These are phyloP conservation scores for Cucurbita argyrosperma DNA, from an alignment of 306 rosid genomes.

Conservation along the genomic window DNA sequence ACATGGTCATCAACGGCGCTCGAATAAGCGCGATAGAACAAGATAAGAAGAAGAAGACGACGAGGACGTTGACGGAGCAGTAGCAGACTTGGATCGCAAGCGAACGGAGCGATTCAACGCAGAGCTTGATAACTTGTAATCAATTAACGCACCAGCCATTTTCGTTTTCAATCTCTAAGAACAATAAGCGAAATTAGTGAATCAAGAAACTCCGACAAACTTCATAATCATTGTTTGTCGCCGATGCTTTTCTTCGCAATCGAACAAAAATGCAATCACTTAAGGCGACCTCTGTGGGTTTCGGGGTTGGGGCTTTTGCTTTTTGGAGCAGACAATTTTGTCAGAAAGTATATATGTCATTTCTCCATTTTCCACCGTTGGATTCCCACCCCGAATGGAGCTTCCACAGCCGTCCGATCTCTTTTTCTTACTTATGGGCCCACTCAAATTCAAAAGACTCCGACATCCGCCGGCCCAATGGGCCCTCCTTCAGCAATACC, in stretches of 20 bases:
- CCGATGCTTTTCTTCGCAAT: constrained; percentile 46
- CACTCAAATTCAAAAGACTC: neutral
- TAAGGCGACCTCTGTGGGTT: constrained; percentile 9
- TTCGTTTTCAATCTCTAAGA: constrained; percentile 6
- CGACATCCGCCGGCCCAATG: neutral
- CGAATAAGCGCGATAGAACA: constrained; percentile 15
- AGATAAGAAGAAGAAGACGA: constrained; percentile 4
- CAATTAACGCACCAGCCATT: constrained; percentile 46
- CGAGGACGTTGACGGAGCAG: constrained; percentile 14
- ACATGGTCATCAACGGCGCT: constrained; percentile 51
- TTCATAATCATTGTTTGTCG: constrained; percentile 15
- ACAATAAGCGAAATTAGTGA: constrained; percentile 10
- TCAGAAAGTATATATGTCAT: neutral
- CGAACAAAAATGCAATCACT: constrained; percentile 24
- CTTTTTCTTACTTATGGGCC: neutral
- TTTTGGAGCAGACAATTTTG: neutral
- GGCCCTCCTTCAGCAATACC: neutral
- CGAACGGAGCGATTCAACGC: constrained; percentile 43
- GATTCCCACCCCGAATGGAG: neutral
- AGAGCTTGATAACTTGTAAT: constrained; percentile 22
- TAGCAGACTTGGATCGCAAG: constrained; percentile 51
- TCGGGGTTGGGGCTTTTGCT: neutral
- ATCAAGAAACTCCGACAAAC: constrained; percentile 17
- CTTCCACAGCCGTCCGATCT: neutral
- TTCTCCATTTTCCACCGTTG: constrained; percentile 3